phyloP scores from a whole-genome alignment of 352 stramenopile genomes.

The Peronospora farinosa region DNA sequence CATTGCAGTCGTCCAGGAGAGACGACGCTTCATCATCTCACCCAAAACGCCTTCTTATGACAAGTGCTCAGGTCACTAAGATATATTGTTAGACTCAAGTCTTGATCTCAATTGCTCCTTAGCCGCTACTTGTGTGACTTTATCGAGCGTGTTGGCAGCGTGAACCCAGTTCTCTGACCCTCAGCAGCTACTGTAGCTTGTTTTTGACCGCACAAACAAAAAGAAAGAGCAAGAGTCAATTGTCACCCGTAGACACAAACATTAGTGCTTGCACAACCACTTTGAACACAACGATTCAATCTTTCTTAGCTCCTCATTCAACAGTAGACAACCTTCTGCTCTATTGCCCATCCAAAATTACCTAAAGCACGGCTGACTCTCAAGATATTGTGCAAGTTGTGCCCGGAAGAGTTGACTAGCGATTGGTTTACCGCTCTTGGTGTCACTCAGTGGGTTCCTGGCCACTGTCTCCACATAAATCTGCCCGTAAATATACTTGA shows the following conservation, averaged over 20 bases:
- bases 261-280: too few relatives aligned
- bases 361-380: slow-evolving; percentile 62
- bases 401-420: slow-evolving; percentile 69
- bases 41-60: slow-evolving; percentile 45
- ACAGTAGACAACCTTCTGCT: slow-evolving; percentile 1
- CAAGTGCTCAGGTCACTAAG: not conserved
- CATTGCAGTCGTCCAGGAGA: slow-evolving; percentile 62
- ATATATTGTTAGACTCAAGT: not conserved
- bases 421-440: slow-evolving; percentile 65
- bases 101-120: not conserved
- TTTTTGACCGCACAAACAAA: slow-evolving; percentile 19
- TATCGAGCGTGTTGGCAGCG: slow-evolving; percentile 66
- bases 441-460: slow-evolving; percentile 84
- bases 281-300: too few relatives aligned
- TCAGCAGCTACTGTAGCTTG: slow-evolving; percentile 36
- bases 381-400: slow-evolving; percentile 71
- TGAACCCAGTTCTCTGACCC: slow-evolving; percentile 39
- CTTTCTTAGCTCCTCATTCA: not conserved
- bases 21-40: slow-evolving; percentile 52
- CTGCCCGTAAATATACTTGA: slow-evolving; percentile 85
- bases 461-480: slow-evolving; percentile 88
- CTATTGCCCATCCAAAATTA: slow-evolving; percentile 21
- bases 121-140: slow-evolving; percentile 54
- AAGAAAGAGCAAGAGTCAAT: not conserved
- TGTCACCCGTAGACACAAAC: too few relatives aligned